A percentile compares a stretch with the other conserved stretches of the same genome.
phyloP scores from a whole-genome alignment of 2,329 filamentous ascomycete genomes.

The Aureobasidium leucospermi region DNA sequence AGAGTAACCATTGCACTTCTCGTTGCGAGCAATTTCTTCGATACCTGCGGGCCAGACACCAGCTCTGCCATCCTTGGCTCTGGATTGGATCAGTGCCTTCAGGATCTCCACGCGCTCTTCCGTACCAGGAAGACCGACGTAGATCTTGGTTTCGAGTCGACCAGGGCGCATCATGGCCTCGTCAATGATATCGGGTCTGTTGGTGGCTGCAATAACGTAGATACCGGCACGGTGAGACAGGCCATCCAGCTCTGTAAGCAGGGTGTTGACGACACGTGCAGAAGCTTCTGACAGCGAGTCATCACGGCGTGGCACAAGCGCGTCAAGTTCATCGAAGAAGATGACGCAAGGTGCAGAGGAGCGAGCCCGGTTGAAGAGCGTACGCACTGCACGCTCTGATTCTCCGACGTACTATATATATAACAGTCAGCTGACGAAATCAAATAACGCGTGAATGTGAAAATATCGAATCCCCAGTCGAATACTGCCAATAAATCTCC shows the following conservation, averaged over 20 bases:
- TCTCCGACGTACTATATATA: slow-evolving; percentile 69
- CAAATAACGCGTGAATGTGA: too few relatives aligned
- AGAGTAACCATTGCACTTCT: slow-evolving; percentile 68
- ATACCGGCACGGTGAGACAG: slow-evolving; percentile 73
- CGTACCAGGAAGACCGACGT: slow-evolving; percentile 75
- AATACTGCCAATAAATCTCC: too few relatives aligned
- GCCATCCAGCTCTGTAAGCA: slow-evolving; percentile 91
- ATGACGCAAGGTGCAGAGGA: slow-evolving; percentile 86
- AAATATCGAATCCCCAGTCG: too few relatives aligned
- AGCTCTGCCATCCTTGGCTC: slow-evolving; percentile 38
- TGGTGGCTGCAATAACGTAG: slow-evolving; percentile 91
- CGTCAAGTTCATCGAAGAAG: slow-evolving; percentile 97
- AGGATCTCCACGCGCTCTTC: slow-evolving; percentile 82
- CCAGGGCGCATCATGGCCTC: slow-evolving; percentile 89
- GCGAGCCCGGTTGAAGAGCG: slow-evolving; percentile 82
- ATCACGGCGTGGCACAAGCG: slow-evolving; percentile 77
- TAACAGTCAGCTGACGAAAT: not conserved
- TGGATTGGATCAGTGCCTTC: slow-evolving; percentile 54
- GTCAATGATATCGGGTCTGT: slow-evolving; percentile 93
- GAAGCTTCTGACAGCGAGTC: slow-evolving; percentile 71
- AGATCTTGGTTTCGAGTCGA: slow-evolving; percentile 78
- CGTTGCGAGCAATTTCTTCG: slow-evolving; percentile 54
- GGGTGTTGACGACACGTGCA: slow-evolving; percentile 84
- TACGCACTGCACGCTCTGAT: slow-evolving; percentile 84
- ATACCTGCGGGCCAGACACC: slow-evolving; percentile 14